Evolutionary conservation across 169 alveolate genomes (phyloP), one percentile per base, ranked within the genome.

Genomic region (Cryptosporidium tyzzeri): DNA sequence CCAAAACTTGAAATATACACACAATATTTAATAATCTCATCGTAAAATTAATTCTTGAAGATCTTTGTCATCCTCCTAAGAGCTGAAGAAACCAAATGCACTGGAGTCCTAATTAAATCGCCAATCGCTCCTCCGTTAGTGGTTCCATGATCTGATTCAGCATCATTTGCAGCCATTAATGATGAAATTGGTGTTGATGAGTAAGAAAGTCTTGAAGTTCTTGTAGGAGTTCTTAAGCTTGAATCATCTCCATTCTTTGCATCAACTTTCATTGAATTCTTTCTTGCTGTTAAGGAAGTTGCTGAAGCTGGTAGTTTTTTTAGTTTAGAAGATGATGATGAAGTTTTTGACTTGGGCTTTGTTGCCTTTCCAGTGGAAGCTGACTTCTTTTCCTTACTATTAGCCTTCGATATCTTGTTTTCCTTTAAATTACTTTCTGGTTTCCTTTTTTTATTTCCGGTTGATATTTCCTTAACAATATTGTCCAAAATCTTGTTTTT

Each of bases 21-120:
- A 26, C 35, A 55, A 16, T 7, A 23, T 55, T 55, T n/a, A 26
- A 26, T 9, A n/a, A 23, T 3, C 14, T 12, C 45, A 14, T 14
- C n/a, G 21, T 23, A 1, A 26, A 44, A 6, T 62, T 80, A 80
- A 58, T 80, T 80, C 62, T 80, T 80, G 53, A 80, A 80, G 29
- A 80, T 80, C 14, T 70, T 65, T 16, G 71, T 65, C 33, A 80
- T 67, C 50, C 75, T 80, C 23, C 89, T 29, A 1, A 80, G 33
- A 29, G 89, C 89, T 9, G 89, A 80, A 16, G 89, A 80, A 44
- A 80, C 89, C 45, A 62, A 45, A 62, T 62, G 45, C 18, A 80
- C 89, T 10, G 89, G 89, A 39, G 89, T 80, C 70, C 75, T 80
- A 44, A 80, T 80, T 21, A 80, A 62, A 21, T 80, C 75, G 23